These are phyloP conservation scores for Cordyceps farinosa DNA, from an alignment of 2,329 filamentous ascomycete genomes.

Conservation along the genomic window DNA sequence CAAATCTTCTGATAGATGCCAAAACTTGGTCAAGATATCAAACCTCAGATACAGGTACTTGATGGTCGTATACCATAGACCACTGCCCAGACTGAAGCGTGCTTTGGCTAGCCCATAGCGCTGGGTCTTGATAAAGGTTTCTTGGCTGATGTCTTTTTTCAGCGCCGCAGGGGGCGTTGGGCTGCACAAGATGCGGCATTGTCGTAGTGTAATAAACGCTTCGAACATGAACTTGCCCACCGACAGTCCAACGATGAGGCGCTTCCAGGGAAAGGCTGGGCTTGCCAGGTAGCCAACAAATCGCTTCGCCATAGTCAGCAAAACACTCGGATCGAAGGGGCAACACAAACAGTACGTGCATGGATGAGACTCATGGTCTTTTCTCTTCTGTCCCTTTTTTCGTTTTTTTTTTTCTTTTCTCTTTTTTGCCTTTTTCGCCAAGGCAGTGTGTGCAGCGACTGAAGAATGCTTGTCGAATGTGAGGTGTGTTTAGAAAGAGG, in stretches of 20 bases:
- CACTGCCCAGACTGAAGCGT: slow-evolving; percentile 76
- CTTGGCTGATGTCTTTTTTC: slow-evolving; percentile 78
- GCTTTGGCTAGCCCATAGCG: slow-evolving; percentile 95
- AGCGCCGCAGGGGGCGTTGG: slow-evolving; percentile 81
- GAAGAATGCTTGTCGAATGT: too few relatives aligned
- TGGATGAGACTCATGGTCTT: too few relatives aligned
- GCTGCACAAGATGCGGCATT: slow-evolving; percentile 81
- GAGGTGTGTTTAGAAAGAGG: too few relatives aligned
- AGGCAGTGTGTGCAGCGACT: too few relatives aligned
- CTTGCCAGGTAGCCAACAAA: slow-evolving; percentile 84
- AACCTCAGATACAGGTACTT: slow-evolving; percentile 85
- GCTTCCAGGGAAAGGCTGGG: slow-evolving; percentile 95
- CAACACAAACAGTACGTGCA: too few relatives aligned
- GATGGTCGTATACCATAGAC: slow-evolving; percentile 80
- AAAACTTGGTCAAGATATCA: slow-evolving; percentile 86
- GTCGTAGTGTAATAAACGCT: slow-evolving; percentile 80
- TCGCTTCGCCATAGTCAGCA: slow-evolving; percentile 41
- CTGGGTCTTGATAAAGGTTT: slow-evolving; percentile 92
- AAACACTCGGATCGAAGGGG: too few relatives aligned
- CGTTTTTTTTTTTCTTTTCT: too few relatives aligned
- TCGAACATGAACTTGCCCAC: slow-evolving; percentile 88
- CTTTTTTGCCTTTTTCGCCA: too few relatives aligned
- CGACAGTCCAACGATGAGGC: slow-evolving; percentile 89
- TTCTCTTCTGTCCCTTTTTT: too few relatives aligned
- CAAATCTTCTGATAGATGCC: slow-evolving; percentile 73